Conservation (phyloP, 306 rosid species). For the Hippophae rhamnoides region DNA sequence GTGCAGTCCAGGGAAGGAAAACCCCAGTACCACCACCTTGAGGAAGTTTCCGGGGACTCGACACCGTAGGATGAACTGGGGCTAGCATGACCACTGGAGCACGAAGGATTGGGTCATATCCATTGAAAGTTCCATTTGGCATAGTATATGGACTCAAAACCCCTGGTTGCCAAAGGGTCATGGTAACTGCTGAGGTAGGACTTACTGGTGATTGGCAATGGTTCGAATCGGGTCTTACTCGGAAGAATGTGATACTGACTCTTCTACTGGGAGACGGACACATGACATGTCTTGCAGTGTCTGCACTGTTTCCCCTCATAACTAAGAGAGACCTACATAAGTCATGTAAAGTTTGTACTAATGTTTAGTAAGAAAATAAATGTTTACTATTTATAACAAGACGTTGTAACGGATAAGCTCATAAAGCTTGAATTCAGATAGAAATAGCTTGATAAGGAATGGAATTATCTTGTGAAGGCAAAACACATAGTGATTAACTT, state of each 20-base stretch:
- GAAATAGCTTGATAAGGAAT: no score
- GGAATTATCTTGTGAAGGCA: no score
- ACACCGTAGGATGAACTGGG: constrained; percentile 53
- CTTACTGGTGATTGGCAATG: constrained; percentile 50
- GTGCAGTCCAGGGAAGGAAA: constrained; percentile 85
- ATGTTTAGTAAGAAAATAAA: no score
- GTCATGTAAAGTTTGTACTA: not conserved
- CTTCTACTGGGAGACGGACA: constrained; percentile 72
- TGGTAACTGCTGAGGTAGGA: constrained; percentile 34
- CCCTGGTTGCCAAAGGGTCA: constrained; percentile 70
- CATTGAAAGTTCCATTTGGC: constrained; percentile 44
- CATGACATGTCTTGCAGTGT: constrained; percentile 97
- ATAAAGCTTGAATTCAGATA: no score
- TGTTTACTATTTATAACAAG: no score
- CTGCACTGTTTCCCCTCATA: constrained; percentile 98
- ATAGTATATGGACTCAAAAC: constrained; percentile 40
- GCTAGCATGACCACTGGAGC: constrained; percentile 71
- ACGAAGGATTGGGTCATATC: constrained; percentile 52
- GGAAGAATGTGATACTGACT: constrained; percentile 73
- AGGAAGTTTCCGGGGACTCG: constrained; percentile 47
- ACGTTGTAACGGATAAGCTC: no score
- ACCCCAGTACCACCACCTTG: constrained; percentile 83
- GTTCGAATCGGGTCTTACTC: constrained; percentile 58
- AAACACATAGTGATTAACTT: no score
- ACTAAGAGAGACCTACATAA: constrained; percentile 69